These are phyloP conservation scores for Margaritispora aquatica DNA, from an alignment of 495 filamentous ascomycete species.

Conservation along the genomic window DNA sequence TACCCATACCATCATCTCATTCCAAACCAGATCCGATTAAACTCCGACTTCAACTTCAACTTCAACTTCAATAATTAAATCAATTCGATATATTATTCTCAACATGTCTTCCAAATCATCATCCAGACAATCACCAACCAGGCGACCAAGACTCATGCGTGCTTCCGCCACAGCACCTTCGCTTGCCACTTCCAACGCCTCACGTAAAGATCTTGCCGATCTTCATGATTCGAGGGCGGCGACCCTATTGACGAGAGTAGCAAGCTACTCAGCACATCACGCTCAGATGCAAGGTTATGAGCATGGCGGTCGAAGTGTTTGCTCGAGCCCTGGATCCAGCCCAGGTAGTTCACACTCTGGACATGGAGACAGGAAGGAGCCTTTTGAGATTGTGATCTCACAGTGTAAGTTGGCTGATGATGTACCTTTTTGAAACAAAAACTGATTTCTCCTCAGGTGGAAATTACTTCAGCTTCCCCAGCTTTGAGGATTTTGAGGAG, in stretches of 20 bases:
- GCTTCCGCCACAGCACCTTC: conserved; percentile 46
- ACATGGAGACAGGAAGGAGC: conserved; percentile 27
- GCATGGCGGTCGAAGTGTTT: conserved; percentile 8
- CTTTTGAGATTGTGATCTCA: conserved; percentile 24
- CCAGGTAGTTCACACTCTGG: conserved; percentile 2
- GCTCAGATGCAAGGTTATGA: neutral
- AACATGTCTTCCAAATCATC: neutral
- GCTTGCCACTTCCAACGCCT: conserved; percentile 48
- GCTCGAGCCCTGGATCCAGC: conserved; percentile 17
- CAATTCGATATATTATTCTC: conserved; percentile 4
- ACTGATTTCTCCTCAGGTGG: conserved; percentile 16
- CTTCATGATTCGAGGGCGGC: conserved; percentile 40
- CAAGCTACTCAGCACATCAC: conserved; percentile 26
- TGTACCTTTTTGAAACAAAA: neutral
- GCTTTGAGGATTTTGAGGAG: conserved; percentile 38
- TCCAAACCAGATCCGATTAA: neutral
- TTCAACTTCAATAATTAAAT: neutral
- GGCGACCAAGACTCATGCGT: conserved; percentile 42
- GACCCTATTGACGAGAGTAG: conserved; percentile 45
- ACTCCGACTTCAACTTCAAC: too few relatives aligned
- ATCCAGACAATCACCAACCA: neutral
- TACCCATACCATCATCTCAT: neutral
- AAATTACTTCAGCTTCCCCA: conserved; percentile 52
- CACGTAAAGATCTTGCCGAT: conserved; percentile 38
- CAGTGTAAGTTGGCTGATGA: conserved; percentile 16